phyloP scores from a whole-genome alignment of 2,329 filamentous ascomycete species.

The Penicillium sclerotiorum region DNA sequence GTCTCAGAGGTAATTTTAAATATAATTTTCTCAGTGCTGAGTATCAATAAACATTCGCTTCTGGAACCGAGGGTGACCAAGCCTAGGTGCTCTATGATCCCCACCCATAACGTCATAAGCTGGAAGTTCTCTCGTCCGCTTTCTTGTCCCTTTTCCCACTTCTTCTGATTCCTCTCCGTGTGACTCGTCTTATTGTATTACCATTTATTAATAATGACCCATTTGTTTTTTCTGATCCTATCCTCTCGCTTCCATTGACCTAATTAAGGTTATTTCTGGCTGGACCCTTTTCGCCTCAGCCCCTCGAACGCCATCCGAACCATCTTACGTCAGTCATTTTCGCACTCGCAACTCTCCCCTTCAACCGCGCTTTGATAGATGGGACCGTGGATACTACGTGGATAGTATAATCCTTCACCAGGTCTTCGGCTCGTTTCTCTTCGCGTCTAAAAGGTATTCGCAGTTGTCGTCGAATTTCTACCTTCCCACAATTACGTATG shows the following conservation, averaged over 20 bases:
- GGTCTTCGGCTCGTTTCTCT: too few relatives aligned
- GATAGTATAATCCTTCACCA: too few relatives aligned
- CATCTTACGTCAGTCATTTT: slow-evolving; percentile 20
- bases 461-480: neutral
- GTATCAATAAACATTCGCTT: too few relatives aligned
- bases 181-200: neutral
- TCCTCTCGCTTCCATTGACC: slow-evolving; percentile 16
- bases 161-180: neutral
- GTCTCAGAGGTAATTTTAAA: too few relatives aligned
- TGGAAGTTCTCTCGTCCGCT: neutral
- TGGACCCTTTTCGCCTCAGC: slow-evolving; percentile 23
- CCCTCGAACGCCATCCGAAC: slow-evolving; percentile 16
- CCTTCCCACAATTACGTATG: neutral
- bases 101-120: slow-evolving; percentile 5
- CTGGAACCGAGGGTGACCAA: too few relatives aligned
- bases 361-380: neutral
- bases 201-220: slow-evolving; percentile 26
- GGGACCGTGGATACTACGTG: neutral
- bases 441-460: neutral
- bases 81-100: too few relatives aligned
- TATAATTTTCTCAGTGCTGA: too few relatives aligned
- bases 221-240: slow-evolving; percentile 16
- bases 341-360: neutral
- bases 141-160: neutral
- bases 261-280: slow-evolving; percentile 16